These are phyloP conservation scores for Periconia digitata DNA, from an alignment of 2,329 filamentous ascomycete species.

Conservation along the genomic window DNA sequence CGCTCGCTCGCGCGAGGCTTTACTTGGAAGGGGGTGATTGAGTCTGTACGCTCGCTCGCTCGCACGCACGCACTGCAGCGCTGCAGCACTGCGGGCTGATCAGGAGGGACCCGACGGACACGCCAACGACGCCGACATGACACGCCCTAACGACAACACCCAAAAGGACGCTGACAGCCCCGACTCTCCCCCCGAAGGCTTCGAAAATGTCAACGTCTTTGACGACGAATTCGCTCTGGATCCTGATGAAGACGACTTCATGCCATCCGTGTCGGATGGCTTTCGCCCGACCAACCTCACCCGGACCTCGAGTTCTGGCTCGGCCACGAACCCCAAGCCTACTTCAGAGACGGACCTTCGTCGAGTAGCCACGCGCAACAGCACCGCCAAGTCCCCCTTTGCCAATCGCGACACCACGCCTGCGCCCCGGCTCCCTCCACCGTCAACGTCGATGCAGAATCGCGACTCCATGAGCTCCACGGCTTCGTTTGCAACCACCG, in stretches of 20 bases:
- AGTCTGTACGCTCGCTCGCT: no score
- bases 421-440: slow-evolving; percentile 25
- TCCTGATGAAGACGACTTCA: slow-evolving; percentile 44
- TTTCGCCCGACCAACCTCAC: slow-evolving; percentile 43
- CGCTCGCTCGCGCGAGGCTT: not conserved
- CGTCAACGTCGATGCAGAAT: slow-evolving; percentile 33
- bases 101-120: slow-evolving; percentile 18
- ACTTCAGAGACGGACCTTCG: slow-evolving; percentile 25
- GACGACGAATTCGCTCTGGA: slow-evolving; percentile 52
- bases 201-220: slow-evolving; percentile 47
- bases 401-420: not conserved
- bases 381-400: slow-evolving; percentile 37
- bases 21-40: slow-evolving; percentile 19
- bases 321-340: not conserved
- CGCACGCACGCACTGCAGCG: no score
- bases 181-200: slow-evolving; percentile 22
- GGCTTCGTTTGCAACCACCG: slow-evolving; percentile 46
- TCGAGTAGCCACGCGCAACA: slow-evolving; percentile 39
- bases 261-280: slow-evolving; percentile 48
- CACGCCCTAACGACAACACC: slow-evolving; percentile 34
- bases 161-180: slow-evolving; percentile 27
- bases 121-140: slow-evolving; percentile 40
- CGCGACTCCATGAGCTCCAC: slow-evolving; percentile 42
- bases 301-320: not conserved
- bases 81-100: slow-evolving; percentile 29